Base-by-base conservation (phyloP, 352 stramenopile genomes). In the Phytophthora megakarya region DNA sequence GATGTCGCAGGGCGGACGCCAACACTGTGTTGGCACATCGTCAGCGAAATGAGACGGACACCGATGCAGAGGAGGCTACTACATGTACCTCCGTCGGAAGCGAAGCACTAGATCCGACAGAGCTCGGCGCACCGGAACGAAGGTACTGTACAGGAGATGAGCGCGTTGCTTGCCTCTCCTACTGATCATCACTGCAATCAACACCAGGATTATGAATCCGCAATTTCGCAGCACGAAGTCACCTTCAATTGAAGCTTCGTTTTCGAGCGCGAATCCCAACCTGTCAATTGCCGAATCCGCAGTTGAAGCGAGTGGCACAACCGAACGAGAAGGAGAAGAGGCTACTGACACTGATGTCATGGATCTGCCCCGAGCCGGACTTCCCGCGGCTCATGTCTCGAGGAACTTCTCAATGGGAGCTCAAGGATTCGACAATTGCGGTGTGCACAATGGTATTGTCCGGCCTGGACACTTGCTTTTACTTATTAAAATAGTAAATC, bases 271-370 rank as follows among this genome's bases (percentile, higher is more conserved):
- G 59, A 64, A 56, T 56, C 47, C 16, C 23, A 47, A 45, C 26
- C n/a, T 22, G 43, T 10, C 25, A 26, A 35, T 11, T 25, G 49
- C 26, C 39, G 39, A 42, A 58, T 58, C 57, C 47, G 28, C 67
- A 76, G 57, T 62, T 73, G 38, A 72, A 72, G 23, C 53, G 49
- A 35, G 19, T 59, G 33, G 39, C 66, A 62, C 69, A 55, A 48
- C 52, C 45, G 30, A 60, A 70, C 40, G 69, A 72, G 25, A 39
- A 70, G 52, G 44, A 70, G 52, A 66, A 67, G 32, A 67, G 28
- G 11, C 49, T 72, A 16, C 33, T 52, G 28, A 30, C 73, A 30
- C 60, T 46, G 65, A 77, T 61, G 30, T 35, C 30, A 35, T 67
- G 63, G 63, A 53, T 65, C 23, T 43, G 67, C 64, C 37, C 75